Evolutionary conservation across 306 rosid genomes (phyloP), one percentile per base, ranked within the genome.

Genomic region (Citrullus colocynthis): DNA sequence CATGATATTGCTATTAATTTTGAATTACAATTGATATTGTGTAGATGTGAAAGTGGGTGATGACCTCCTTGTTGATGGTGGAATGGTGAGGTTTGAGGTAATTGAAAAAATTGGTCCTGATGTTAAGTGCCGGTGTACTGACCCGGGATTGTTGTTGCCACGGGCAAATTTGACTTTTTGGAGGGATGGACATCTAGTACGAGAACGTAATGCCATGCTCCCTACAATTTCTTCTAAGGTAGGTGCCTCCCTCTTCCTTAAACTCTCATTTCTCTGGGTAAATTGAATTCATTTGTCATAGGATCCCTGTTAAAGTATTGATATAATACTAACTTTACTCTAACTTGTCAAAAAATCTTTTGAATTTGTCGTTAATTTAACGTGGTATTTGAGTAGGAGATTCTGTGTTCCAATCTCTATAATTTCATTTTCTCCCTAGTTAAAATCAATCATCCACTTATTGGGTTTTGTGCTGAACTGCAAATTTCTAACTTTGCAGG

Each of bases 71-170:
- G 97, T 96, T 80, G 99, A 96, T 67, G 99, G 99, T 64, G 99
- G 99, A 56, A 96, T 92, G 99, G 99, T 96, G 83, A 92, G 99
- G 85, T 96, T 96, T 78, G 99, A 96, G 79, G 99, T 96, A 72
- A 86, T 92, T 69, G 93, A 92, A 82, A 96, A 92, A 85, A 85
- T 96, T 78, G 99, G 99, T 66, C 99, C 99, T 0, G 99, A 96
- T 85, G 99, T 96, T 30, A 91, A 96, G 84, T 96, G 99, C 79
- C 87, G 34, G 44, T 96, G 99, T 79, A 96, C 99, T 45, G 99
- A 96, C 87, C 99, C 98, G 5, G 99, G 99, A 36, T 79, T 96
- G 81, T 83, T 96, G 88, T 87, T 96, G 16, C 99, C 99, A 14
- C 93, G 99, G 79, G 99, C 99, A 74, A 96, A 96, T 86, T 87